Base-by-base conservation (phyloP, 148 eudicot genomes). In the Rhododendron vialii region DNA sequence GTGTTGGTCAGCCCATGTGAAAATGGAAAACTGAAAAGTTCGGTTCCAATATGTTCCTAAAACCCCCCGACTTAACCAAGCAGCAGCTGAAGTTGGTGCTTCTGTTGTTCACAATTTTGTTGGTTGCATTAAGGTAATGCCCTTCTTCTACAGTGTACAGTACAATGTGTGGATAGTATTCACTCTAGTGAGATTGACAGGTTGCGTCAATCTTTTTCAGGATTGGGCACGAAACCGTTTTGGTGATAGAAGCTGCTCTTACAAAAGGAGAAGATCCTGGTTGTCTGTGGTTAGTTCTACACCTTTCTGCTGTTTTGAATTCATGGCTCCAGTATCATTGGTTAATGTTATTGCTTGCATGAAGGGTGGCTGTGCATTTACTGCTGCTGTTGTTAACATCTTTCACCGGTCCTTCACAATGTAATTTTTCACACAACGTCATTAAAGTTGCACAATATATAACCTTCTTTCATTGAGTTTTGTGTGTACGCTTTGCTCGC, bases 201-300 rank as follows among this genome's bases (percentile, higher is more conserved):
- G 30, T 12, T 73, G 17, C 74, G 61, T 35, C 41, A 6, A 63
- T 86, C 13, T 83, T 80, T 85, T 76, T 85, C 91, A 95, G 98
- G 98, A 95, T 89, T 95, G 99, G 98, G 94, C 97, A 35, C 96
- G 99, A 50, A 93, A 92, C 88, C 99, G 95, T 92, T 87, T 91
- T 84, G 97, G 99, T 83, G 99, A 95, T 96, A 88, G 98, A 94
- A 78, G 93, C 96, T 91, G 95, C 98, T 89, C 80, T 94, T 38
- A 91, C 86, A 69, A 92, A 94, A 92, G 99, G 99, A 79, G 99
- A 94, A 90, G 99, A 96, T 92, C 99, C 98, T 84, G 99, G 99
- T 88, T 96, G 93, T 92, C 97, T 84, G 89, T 95, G 98, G 99
- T 96, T 86, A 89, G 45, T 94, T 57, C 82, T 45, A 45, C 48